Evolutionary conservation across 2,329 filamentous ascomycete genomes (phyloP).

Genomic region (Trichoderma brevicompactum): DNA sequence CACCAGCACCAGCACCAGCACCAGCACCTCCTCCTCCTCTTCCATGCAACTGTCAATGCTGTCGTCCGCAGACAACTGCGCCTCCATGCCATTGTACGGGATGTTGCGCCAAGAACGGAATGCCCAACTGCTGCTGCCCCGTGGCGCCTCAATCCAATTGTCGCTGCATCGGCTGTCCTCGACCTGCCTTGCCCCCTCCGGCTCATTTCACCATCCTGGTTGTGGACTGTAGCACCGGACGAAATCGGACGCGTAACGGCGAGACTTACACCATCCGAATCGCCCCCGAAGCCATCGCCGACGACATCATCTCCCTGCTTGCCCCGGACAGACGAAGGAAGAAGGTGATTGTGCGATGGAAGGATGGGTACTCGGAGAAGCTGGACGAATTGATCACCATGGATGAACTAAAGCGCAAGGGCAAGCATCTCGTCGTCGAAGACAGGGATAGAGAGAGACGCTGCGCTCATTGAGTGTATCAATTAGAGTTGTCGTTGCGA

Average conservation of each 20-base stretch:
- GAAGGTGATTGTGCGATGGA: slow-evolving; percentile 40
- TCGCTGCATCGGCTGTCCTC: not conserved
- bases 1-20: not conserved
- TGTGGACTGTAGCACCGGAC: slow-evolving; percentile 32
- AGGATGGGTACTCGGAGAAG: slow-evolving; percentile 34
- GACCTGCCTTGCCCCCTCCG: not conserved
- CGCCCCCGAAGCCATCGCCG: slow-evolving; percentile 27
- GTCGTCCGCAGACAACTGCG: not conserved
- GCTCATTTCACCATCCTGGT: slow-evolving; percentile 32
- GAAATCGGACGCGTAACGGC: slow-evolving; percentile 31
- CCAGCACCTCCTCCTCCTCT: not conserved
- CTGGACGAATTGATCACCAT: slow-evolving; percentile 35
- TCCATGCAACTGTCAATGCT: not conserved
- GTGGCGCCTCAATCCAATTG: not conserved
- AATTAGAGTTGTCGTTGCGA: not conserved
- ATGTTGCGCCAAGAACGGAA: not conserved
- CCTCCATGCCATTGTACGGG: not conserved
- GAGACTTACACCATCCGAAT: slow-evolving; percentile 34
- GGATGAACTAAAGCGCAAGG: slow-evolving; percentile 33
- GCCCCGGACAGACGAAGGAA: slow-evolving; percentile 33
- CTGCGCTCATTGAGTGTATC: slow-evolving; percentile 33
- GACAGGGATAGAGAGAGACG: slow-evolving; percentile 31
- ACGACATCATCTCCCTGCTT: slow-evolving; percentile 34
- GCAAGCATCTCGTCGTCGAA: slow-evolving; percentile 35
- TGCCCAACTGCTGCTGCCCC: not conserved